These are phyloP conservation scores for Planoprotostelium fungivorum DNA, from an alignment of 78 protist genomes.

Conservation along the genomic window DNA sequence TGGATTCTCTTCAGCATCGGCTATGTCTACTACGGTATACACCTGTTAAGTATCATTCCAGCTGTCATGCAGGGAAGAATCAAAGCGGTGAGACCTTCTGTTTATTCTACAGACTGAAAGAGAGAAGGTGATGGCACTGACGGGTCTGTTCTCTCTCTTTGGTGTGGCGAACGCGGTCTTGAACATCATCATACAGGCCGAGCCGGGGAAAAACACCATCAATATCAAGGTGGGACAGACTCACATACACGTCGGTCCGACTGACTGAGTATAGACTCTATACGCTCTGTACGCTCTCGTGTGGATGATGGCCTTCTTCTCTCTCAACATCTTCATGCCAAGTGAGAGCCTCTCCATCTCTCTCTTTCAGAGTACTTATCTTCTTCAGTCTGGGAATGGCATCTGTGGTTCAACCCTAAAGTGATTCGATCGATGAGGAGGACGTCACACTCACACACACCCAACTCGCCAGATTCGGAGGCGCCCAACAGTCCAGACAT, in stretches of 20 bases:
- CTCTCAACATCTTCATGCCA: neutral
- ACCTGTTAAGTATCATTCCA: neutral
- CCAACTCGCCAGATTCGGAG: no score
- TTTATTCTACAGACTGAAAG: neutral
- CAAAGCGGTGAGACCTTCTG: neutral
- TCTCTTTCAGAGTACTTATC: neutral
- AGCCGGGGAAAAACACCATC: no score
- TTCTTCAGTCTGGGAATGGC: no score
- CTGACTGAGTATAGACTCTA: neutral
- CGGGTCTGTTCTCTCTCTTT: no score
- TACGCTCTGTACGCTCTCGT: neutral
- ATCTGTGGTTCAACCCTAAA: constrained; percentile 1
- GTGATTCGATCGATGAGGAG: neutral
- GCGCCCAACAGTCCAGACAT: no score
- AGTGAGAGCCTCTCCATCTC: neutral
- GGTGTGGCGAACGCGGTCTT: no score
- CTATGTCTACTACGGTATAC: neutral
- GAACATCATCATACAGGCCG: no score
- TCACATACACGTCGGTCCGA: neutral
- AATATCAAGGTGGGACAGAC: no score
- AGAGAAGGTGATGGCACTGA: neutral
- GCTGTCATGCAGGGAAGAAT: neutral
- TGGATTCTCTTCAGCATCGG: neutral
- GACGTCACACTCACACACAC: no score
- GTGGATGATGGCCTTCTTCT: neutral